phyloP scores from a whole-genome alignment of 257 asterid species.

The Fraxinus cuspidata region DNA sequence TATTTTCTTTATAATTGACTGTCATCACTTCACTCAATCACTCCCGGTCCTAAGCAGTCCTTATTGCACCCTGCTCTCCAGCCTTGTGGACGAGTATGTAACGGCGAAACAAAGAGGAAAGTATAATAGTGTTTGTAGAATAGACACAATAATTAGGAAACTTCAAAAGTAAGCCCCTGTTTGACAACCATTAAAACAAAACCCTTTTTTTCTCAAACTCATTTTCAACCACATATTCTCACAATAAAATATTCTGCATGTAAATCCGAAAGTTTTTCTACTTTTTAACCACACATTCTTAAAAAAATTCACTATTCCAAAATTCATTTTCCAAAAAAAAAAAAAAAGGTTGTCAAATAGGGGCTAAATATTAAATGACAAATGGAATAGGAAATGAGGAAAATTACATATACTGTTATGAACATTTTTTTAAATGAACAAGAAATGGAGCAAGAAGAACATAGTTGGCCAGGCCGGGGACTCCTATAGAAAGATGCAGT shows the following conservation, averaged over 20 bases:
- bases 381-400: not conserved
- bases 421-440: not conserved
- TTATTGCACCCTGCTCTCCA: not conserved
- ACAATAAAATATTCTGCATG: no score
- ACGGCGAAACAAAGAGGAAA: not conserved
- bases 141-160: not conserved
- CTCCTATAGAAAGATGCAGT: slow-evolving; percentile 1
- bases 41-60: not conserved
- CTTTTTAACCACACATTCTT: no score
- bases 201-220: no score
- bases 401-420: not conserved
- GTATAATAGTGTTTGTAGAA: no score
- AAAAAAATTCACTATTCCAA: no score
- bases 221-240: no score
- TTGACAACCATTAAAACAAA: no score
- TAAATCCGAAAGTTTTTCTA: no score
- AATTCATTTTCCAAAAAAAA: no score
- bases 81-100: not conserved
- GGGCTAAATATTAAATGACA: no score
- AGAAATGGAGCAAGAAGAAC: not conserved
- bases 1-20: not conserved
- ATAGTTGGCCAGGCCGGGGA: slow-evolving; percentile 10
- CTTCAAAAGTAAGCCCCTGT: not conserved
- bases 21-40: not conserved
- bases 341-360: no score